A percentile compares a stretch with the other conserved stretches of the same genome.
Conservation (phyloP, 148 eudicot genomes). For the Amaranthus cruentus region DNA sequence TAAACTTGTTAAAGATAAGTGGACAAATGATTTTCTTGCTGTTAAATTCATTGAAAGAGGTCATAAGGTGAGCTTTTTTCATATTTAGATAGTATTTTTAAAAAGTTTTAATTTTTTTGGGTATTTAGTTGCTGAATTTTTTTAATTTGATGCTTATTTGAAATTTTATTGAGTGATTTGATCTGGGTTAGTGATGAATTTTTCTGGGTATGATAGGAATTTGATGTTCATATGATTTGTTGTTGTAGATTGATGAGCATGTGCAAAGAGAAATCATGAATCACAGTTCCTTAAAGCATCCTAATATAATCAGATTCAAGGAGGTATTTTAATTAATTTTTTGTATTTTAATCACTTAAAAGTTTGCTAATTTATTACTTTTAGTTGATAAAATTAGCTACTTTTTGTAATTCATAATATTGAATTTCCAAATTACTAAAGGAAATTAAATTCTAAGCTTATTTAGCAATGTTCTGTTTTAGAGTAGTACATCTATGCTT, state of each 20-base stretch:
- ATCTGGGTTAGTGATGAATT: slow-evolving; percentile 13
- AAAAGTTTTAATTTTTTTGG: background rate
- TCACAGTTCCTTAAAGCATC: slow-evolving; percentile 82
- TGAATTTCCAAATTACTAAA: background rate
- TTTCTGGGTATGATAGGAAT: background rate
- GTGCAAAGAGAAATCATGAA: slow-evolving; percentile 90
- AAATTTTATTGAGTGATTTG: slow-evolving; percentile 13
- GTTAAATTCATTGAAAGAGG: slow-evolving; percentile 85
- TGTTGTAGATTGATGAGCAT: slow-evolving; percentile 82
- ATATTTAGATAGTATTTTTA: too few relatives aligned
- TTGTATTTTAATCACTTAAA: background rate
- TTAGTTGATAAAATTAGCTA: background rate
- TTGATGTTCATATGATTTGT: background rate
- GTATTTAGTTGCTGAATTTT: background rate
- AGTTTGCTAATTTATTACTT: background rate
- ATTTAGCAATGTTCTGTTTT: background rate
- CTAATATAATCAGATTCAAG: slow-evolving; percentile 75
- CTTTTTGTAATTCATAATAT: background rate
- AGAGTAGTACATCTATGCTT: background rate
- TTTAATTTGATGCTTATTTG: background rate
- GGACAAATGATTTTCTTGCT: slow-evolving; percentile 55
- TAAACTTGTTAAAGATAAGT: slow-evolving; percentile 69
- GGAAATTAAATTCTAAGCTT: background rate
- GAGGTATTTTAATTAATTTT: slow-evolving; percentile 41
- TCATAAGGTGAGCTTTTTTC: slow-evolving; percentile 42